phyloP scores from a whole-genome alignment of 192 early-diverging fungal genomes.

The Haplosporangium gracile region DNA sequence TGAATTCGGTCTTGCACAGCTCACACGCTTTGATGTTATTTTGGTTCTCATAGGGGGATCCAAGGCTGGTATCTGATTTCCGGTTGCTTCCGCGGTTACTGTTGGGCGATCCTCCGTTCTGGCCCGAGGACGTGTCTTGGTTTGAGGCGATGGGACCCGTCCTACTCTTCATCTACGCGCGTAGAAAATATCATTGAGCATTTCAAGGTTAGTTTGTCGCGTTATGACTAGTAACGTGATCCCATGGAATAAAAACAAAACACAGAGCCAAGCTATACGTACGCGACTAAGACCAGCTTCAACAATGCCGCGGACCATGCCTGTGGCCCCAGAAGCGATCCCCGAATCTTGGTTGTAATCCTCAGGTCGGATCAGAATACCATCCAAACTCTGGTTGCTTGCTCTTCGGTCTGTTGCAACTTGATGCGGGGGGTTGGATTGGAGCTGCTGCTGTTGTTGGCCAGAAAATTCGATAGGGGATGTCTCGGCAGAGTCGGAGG shows the following conservation, averaged over 20 bases:
- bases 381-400: slow-evolving; percentile 34
- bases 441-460: neutral
- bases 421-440: neutral
- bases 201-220: neutral
- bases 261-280: slow-evolving; percentile 8
- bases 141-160: neutral
- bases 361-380: slow-evolving; percentile 30
- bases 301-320: slow-evolving; percentile 50
- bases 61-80: slow-evolving; percentile 21
- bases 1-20: slow-evolving; percentile 55
- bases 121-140: neutral
- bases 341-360: slow-evolving; percentile 20
- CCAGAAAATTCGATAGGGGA: slow-evolving; percentile 23
- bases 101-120: neutral
- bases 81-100: slow-evolving; percentile 23
- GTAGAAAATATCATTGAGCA: neutral
- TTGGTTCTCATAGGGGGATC: slow-evolving; percentile 9
- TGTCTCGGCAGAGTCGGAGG: slow-evolving; percentile 3
- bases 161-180: slow-evolving; percentile 42
- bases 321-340: slow-evolving; percentile 12
- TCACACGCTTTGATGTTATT: slow-evolving; percentile 50
- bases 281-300: slow-evolving; percentile 49
- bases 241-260: neutral
- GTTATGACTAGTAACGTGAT: neutral
- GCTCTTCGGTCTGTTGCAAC: slow-evolving; percentile 5